A percentile compares a stretch with the other conserved stretches of the same genome.
Conservation (phyloP, 306 rosid species). For the Sphenostylis stenocarpa region DNA sequence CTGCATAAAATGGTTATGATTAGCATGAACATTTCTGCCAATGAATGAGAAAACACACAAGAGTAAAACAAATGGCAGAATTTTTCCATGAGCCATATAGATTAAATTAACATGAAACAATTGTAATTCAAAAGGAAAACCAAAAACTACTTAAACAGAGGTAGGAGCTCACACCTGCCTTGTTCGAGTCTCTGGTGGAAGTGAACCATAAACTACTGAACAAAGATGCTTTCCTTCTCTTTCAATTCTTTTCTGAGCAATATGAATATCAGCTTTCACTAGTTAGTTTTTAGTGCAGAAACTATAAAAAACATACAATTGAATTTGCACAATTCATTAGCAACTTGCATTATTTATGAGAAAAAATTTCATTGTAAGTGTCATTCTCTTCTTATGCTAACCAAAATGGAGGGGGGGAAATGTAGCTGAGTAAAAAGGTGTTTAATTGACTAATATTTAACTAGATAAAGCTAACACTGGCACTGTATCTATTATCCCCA, state of each 20-base stretch:
- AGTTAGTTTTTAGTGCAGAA: conserved; percentile 28
- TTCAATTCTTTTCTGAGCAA: conserved; percentile 72
- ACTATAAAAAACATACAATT: conserved; percentile 1
- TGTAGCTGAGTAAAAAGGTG: neutral
- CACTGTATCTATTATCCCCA: neutral
- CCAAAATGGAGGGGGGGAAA: neutral
- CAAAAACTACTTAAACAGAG: conserved; percentile 20
- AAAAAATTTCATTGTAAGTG: neutral
- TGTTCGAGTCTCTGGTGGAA: conserved; percentile 98
- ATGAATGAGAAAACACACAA: conserved; percentile 14
- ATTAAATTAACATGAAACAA: conserved; percentile 20
- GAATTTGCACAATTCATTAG: conserved; percentile 19
- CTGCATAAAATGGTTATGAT: conserved; percentile 3
- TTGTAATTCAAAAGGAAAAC: conserved; percentile 14
- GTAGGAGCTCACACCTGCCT: conserved; percentile 70
- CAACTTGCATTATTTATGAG: neutral
- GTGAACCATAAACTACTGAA: conserved; percentile 95
- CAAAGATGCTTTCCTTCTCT: conserved; percentile 75
- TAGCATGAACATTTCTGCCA: conserved; percentile 8
- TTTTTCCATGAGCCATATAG: neutral
- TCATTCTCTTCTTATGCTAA: conserved; percentile 22
- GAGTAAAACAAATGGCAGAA: conserved; percentile 17
- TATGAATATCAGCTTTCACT: conserved; percentile 24
- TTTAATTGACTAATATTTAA: conserved; percentile 17
- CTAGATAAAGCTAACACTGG: neutral